These are phyloP conservation scores for Pythium aphanidermatum DNA, from an alignment of 352 stramenopile genomes.

Conservation along the genomic window DNA sequence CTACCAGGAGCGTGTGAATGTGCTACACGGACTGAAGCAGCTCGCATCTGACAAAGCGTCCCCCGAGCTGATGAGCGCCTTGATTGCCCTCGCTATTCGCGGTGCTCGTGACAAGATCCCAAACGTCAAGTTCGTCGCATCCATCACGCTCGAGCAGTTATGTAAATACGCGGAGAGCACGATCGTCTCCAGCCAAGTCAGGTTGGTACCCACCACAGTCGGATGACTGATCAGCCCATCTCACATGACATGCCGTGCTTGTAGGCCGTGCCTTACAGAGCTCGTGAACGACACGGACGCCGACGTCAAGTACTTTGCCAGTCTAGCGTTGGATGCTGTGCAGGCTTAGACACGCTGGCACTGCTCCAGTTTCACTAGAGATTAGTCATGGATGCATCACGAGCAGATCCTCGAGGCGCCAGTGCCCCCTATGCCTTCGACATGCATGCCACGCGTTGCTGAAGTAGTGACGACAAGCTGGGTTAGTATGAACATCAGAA, in stretches of 20 bases:
- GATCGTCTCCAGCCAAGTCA: slow-evolving; percentile 62
- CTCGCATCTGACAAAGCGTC: slow-evolving; percentile 71
- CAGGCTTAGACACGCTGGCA: slow-evolving; percentile 33
- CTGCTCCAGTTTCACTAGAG: slow-evolving; percentile 22
- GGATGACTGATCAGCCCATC: neutral
- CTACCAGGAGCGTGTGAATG: slow-evolving; percentile 84
- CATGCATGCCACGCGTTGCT: neutral
- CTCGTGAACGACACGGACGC: slow-evolving; percentile 73
- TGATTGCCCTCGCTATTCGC: slow-evolving; percentile 67
- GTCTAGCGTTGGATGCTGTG: slow-evolving; percentile 69
- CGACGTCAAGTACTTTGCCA: slow-evolving; percentile 87
- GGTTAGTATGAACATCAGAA: slow-evolving; percentile 22
- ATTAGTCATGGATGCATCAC: slow-evolving; percentile 16
- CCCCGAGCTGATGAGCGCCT: slow-evolving; percentile 47
- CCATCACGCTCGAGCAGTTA: slow-evolving; percentile 79
- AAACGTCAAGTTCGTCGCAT: slow-evolving; percentile 86
- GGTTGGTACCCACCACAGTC: slow-evolving; percentile 27
- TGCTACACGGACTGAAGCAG: slow-evolving; percentile 71
- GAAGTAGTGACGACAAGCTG: too few species aligned
- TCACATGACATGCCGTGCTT: neutral
- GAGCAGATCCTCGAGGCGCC: neutral
- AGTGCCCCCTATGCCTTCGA: neutral
- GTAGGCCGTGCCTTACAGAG: slow-evolving; percentile 67
- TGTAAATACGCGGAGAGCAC: slow-evolving; percentile 72
- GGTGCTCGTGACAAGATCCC: slow-evolving; percentile 80